Conservation (phyloP, 2,329 filamentous ascomycete species). For the Calonectria fujianensis region DNA sequence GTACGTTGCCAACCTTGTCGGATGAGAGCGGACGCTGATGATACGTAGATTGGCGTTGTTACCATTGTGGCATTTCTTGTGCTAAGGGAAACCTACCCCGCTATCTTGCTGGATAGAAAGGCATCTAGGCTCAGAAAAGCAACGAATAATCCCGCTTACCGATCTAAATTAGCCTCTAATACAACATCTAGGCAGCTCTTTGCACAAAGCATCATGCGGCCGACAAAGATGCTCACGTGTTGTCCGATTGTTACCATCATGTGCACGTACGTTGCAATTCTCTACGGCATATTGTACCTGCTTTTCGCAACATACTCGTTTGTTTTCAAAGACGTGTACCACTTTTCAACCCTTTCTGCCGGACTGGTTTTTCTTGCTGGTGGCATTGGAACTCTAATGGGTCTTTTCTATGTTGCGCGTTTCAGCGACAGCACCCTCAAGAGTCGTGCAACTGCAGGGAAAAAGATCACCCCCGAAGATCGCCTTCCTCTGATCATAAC, state of each 20-base stretch:
- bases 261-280: slow-evolving; percentile 77
- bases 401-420: slow-evolving; percentile 44
- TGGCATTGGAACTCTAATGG: slow-evolving; percentile 48
- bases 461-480: slow-evolving; percentile 42
- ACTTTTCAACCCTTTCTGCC: slow-evolving; percentile 67
- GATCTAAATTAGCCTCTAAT: neutral
- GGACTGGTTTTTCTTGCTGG: slow-evolving; percentile 48
- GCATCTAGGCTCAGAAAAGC: neutral
- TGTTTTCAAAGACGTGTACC: slow-evolving; percentile 74
- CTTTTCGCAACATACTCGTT: slow-evolving; percentile 67
- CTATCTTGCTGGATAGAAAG: slow-evolving; percentile 61
- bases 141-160: neutral
- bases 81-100: slow-evolving; percentile 72
- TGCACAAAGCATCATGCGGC: slow-evolving; percentile 69
- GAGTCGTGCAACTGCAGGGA: slow-evolving; percentile 21
- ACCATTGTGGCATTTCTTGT: slow-evolving; percentile 17
- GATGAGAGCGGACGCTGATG: neutral
- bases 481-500: slow-evolving; percentile 44
- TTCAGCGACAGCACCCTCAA: slow-evolving; percentile 47
- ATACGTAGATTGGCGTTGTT: slow-evolving; percentile 25
- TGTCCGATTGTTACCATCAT: slow-evolving; percentile 79
- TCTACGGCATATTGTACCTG: slow-evolving; percentile 76
- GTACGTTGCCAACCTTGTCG: neutral
- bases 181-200: neutral
- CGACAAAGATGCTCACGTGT: slow-evolving; percentile 73